Evolutionary conservation across 495 filamentous ascomycete species (phyloP).

Genomic region (Mycothermus thermophilus): DNA sequence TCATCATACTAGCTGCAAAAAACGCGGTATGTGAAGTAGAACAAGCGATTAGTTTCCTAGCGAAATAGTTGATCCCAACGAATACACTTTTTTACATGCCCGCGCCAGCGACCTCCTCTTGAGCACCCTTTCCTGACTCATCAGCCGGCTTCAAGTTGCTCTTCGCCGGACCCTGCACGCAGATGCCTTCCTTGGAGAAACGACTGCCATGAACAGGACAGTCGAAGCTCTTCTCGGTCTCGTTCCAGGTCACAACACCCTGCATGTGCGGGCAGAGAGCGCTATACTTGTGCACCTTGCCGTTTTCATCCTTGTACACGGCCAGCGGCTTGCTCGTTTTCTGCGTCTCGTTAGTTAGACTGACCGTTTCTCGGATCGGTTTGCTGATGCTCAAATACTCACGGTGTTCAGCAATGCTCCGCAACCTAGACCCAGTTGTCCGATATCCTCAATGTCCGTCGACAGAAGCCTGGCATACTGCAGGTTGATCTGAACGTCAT

Average conservation of each 20-base stretch:
- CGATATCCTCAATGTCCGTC: conserved; percentile 42
- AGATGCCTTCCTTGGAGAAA: conserved; percentile 39
- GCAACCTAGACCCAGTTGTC: conserved; percentile 33
- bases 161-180: conserved; percentile 39
- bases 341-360: too few relatives aligned
- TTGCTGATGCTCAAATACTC: conserved; percentile 4
- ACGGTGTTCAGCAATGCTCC: conserved; percentile 40
- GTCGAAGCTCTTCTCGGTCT: conserved; percentile 42
- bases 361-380: too few relatives aligned
- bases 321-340: conserved; percentile 29
- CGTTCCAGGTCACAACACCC: conserved; percentile 44
- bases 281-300: conserved; percentile 33
- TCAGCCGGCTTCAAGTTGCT: conserved; percentile 16
- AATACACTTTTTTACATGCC: neutral
- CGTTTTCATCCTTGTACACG: conserved; percentile 43
- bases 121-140: conserved; percentile 8
- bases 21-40: neutral
- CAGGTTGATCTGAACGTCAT: conserved; percentile 40
- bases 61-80: neutral
- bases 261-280: conserved; percentile 45
- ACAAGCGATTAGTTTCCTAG: neutral
- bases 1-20: conserved; percentile 27
- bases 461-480: conserved; percentile 44
- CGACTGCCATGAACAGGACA: conserved; percentile 41
- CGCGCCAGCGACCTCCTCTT: conserved; percentile 3